Conservation (phyloP, 2,329 filamentous ascomycete genomes). For the Thermothelomyces thermophilus region DNA sequence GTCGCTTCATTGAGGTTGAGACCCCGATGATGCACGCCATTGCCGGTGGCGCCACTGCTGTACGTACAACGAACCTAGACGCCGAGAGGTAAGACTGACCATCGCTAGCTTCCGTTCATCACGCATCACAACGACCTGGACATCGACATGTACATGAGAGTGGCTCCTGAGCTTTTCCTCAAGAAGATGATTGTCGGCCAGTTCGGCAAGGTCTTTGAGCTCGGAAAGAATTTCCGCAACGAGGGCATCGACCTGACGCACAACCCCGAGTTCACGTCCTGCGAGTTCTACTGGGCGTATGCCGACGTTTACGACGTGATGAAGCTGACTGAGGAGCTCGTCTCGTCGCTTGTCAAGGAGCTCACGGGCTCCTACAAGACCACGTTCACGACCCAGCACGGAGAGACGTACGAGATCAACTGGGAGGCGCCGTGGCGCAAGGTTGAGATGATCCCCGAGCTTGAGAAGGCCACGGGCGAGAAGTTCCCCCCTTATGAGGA, state of each 20-base stretch:
- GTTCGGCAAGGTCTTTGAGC: slow-evolving; percentile 89
- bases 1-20: slow-evolving; percentile 89
- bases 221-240: slow-evolving; percentile 93
- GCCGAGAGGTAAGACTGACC: not conserved
- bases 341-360: slow-evolving; percentile 82
- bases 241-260: slow-evolving; percentile 88
- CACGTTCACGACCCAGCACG: slow-evolving; percentile 76
- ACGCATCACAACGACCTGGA: slow-evolving; percentile 95
- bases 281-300: slow-evolving; percentile 95
- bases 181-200: slow-evolving; percentile 96
- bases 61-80: slow-evolving; percentile 3
- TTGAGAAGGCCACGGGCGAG: slow-evolving; percentile 84
- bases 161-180: slow-evolving; percentile 91
- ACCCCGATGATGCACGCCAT: slow-evolving; percentile 97
- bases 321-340: slow-evolving; percentile 86
- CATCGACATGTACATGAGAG: slow-evolving; percentile 90
- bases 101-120: slow-evolving; percentile 65
- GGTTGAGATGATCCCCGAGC: slow-evolving; percentile 89
- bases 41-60: slow-evolving; percentile 86
- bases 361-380: slow-evolving; percentile 81
- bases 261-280: slow-evolving; percentile 97
- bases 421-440: slow-evolving; percentile 93
- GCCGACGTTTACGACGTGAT: slow-evolving; percentile 88
- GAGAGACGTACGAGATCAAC: slow-evolving; percentile 85
- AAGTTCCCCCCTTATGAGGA: slow-evolving; percentile 88